Base-by-base conservation (phyloP, 257 asterid species). In the Eustoma russellianum region DNA sequence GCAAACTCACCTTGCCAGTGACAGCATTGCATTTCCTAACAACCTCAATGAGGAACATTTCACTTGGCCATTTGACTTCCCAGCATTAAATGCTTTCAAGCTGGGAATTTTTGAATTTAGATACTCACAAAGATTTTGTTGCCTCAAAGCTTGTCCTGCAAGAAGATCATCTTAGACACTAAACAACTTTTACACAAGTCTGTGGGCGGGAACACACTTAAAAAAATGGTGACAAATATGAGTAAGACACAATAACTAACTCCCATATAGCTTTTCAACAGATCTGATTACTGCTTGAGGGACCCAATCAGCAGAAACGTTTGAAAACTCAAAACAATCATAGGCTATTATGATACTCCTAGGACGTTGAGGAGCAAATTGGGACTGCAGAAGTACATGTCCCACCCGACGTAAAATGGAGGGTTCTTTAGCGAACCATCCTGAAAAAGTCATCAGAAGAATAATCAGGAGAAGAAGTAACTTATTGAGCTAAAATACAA, bases 341-440 rank as follows among this genome's bases (percentile, higher is more conserved):
- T 88, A 89, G n/a, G 99, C 97, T 56, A 92, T 70, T 54, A 88
- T 63, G 62, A 88, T 55, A 59, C 66, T 88, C 77, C 94, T 76
- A 0, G 97, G 55, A 62, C 87, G 94, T 61, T 73, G 87, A 49
- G 66, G 56, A 60, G 82, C 69, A 63, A 69, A 85, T 15, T 97
- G 95, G 65, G 83, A 71, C 74, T 88, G 99, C 78, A 92, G 75
- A 52, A 92, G 78, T 66, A 83, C 78, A 61, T 88, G 95, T 61
- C 94, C 95, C 64, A 92, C 99, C 56, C 88, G 93, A 46, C 92
- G 94, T 60, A 92, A 82, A 66, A 83, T 59, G 53, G 77, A 71
- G 38, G 93, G 88, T 70, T 92, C 95, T 74, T 72, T 88, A 0
- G 99, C 94, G 66, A 81, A 83, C 95, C 97, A 83, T 55, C 99